Base-by-base conservation (phyloP, 495 filamentous ascomycete genomes). In the Aspergillus baeticus region DNA sequence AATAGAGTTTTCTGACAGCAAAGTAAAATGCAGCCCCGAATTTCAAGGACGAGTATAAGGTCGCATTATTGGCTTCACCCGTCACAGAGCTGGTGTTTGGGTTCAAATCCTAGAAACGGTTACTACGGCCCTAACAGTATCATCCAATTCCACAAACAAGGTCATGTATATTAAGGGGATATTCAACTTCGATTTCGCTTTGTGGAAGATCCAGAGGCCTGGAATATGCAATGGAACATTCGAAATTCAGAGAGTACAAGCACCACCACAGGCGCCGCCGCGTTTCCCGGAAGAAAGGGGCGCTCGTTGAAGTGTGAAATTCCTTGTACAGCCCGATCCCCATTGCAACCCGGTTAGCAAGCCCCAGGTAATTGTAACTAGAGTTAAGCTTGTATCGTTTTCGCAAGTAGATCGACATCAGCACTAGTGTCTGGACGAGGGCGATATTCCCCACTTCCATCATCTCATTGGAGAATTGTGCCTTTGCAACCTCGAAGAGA, bases 311-410 rank as follows among this genome's bases (percentile, higher is more conserved):
- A 0, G 36, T 54, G 22, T 55, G 55, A 36, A 61, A 51, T n/a
- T 64, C 59, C 54, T 64, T 64, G 29, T 64, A 55, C 2, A 66
- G 42, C 0, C 60, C 63, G 35, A 63, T 62, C 0, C 60, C 63
- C 60, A 66, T 60, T 20, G 63, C 63, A 42, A 62, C 60, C 1
- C 63, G 60, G n/a, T 48, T 43, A 0, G 60, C 63, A 8, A 66
- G 43, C 4, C 63, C 63, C 31, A 54, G 55, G 14, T 60, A 66
- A 36, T 63, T 62, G 13, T 66, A 66, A 0, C 63, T 54, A 1
- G 63, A 63, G 22, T 66, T 66, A 2, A 60, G 63, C 26, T 60
- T 62, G 23, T 66, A 57, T 44, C 60, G 47, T 22, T 66, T 66
- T 41, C 63, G 60, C 22, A 63, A 48, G 26, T 58, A 63, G 31